These are phyloP conservation scores for Dipodascopsis tothii DNA, from an alignment of 805 yeast species.

Conservation along the genomic window DNA sequence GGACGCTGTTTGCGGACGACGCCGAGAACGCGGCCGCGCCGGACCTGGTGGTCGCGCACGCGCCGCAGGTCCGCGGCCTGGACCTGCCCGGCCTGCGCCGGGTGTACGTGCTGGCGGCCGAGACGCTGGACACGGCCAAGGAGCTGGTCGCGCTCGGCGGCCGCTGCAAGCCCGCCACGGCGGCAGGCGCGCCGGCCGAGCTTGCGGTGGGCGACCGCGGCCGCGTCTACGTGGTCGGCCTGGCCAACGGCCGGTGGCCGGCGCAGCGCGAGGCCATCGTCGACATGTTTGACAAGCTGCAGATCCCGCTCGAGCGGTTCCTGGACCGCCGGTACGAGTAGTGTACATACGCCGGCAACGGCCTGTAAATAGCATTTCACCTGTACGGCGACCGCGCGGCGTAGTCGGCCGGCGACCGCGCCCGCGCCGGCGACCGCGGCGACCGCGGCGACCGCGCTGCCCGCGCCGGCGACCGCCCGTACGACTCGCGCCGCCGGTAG, in stretches of 20 bases:
- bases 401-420: neutral
- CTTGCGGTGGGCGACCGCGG: neutral
- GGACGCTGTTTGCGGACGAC: conserved; percentile 2
- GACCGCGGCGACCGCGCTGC: neutral
- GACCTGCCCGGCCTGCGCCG: conserved; percentile 16
- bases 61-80: conserved; percentile 13
- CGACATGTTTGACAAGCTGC: neutral
- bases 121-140: conserved; percentile 2
- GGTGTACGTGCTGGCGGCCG: conserved; percentile 13
- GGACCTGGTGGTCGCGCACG: conserved; percentile 10
- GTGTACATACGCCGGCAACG: neutral
- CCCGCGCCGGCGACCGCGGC: neutral
- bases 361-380: neutral
- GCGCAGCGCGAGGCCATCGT: neutral
- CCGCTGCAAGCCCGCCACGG: conserved; percentile 1
- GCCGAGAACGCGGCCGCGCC: conserved; percentile 3
- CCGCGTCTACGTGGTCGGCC: neutral
- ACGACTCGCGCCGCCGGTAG: neutral
- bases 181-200: neutral
- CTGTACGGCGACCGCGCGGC: neutral
- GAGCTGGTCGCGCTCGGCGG: conserved; percentile 1
- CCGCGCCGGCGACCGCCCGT: no score
- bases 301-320: neutral
- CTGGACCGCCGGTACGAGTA: neutral
- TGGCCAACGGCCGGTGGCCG: neutral